Conservation (phyloP, 2,329 filamentous ascomycete species). For the Thelonectria discophora region DNA sequence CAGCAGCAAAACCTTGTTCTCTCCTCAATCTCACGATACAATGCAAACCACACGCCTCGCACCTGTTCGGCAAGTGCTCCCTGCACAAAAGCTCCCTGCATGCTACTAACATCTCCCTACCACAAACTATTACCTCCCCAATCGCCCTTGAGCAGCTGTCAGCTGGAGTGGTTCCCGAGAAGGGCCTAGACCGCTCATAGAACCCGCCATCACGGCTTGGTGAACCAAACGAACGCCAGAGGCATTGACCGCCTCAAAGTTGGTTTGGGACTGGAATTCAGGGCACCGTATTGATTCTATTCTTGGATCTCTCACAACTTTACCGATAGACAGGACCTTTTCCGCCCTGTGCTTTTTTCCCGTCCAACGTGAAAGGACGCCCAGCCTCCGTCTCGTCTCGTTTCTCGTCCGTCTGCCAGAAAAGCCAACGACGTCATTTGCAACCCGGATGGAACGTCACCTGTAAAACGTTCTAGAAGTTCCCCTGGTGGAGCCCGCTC, state of each 20-base stretch:
- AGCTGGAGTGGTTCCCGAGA: background rate
- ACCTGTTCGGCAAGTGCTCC: background rate
- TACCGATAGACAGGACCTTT: background rate
- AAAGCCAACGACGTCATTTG: conserved; percentile 5
- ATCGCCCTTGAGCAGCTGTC: no score
- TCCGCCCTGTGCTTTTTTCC: background rate
- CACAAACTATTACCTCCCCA: background rate
- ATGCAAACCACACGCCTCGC: background rate
- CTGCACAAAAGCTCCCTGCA: background rate
- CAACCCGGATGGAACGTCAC: conserved; percentile 14
- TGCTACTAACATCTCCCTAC: background rate
- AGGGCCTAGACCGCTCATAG: background rate
- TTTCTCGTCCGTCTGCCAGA: background rate
- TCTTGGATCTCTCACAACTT: background rate
- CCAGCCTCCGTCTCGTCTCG: background rate
- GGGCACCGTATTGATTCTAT: background rate
- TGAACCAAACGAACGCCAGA: background rate
- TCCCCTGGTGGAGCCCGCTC: background rate
- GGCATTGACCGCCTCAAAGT: background rate
- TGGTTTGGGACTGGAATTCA: no score
- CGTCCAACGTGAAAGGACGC: background rate
- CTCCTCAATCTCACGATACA: background rate
- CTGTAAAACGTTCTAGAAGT: conserved; percentile 2
- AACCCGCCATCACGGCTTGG: background rate
- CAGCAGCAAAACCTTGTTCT: no score